A percentile compares a stretch with the other conserved stretches of the same genome.
Conservation (phyloP, 306 rosid species). For the Alnus glutinosa region DNA sequence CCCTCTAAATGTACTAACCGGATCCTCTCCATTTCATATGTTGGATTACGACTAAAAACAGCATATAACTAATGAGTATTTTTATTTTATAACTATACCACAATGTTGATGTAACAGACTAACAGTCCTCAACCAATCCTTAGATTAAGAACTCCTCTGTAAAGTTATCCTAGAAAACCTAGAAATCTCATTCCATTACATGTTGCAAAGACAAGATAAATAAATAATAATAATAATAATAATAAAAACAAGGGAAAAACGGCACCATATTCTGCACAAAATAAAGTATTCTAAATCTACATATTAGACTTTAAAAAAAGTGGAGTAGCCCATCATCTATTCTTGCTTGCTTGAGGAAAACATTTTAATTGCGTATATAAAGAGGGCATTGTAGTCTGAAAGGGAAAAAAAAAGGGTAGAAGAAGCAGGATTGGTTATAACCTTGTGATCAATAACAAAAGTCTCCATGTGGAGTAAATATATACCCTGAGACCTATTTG, state of each 20-base stretch:
- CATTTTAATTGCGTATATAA: constrained; percentile 7
- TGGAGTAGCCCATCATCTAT: background rate
- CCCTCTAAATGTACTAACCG: too few relatives aligned
- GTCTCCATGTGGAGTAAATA: constrained; percentile 9
- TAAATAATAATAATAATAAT: background rate
- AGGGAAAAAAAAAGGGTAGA: background rate
- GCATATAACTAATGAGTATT: too few relatives aligned
- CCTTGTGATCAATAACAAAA: background rate
- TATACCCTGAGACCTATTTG: constrained; percentile 23
- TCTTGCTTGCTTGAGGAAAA: constrained; percentile 3
- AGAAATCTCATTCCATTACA: background rate
- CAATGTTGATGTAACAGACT: too few relatives aligned
- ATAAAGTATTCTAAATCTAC: constrained; percentile 11
- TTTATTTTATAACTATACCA: too few relatives aligned
- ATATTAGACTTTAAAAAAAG: background rate
- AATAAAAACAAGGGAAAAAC: background rate
- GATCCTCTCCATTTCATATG: too few relatives aligned
- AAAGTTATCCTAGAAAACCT: too few relatives aligned
- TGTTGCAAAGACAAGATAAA: background rate
- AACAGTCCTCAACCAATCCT: too few relatives aligned
- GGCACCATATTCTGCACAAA: background rate
- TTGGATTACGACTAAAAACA: too few relatives aligned
- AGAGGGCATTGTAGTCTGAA: background rate
- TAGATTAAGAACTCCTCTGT: too few relatives aligned
- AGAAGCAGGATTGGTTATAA: constrained; percentile 1